These are phyloP conservation scores for Pholiota adiposa DNA, from an alignment of 1,284 basidiomycete genomes.

Conservation along the genomic window DNA sequence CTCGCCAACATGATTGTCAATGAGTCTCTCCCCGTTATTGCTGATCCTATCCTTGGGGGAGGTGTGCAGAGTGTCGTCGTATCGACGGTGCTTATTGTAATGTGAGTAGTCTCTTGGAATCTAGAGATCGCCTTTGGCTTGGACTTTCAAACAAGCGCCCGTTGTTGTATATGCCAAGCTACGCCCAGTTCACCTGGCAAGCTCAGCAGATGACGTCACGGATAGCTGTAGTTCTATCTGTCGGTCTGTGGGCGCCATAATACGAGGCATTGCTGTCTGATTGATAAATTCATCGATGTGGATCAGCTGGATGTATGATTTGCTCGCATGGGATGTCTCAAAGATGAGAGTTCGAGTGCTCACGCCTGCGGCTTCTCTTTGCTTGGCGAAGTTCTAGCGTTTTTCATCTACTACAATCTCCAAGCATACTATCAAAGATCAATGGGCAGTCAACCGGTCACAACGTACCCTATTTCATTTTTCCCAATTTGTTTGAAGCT, in stretches of 20 bases:
- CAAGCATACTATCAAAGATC: no score
- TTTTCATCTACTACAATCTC: no score
- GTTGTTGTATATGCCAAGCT: neutral
- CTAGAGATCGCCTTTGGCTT: neutral
- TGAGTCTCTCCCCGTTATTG: constrained; percentile 90
- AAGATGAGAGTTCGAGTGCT: no score
- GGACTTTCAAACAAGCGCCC: neutral
- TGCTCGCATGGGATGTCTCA: no score
- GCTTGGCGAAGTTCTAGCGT: no score
- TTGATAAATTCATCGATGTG: neutral
- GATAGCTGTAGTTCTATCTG: no score
- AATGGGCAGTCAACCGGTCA: no score
- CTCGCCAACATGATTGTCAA: constrained; percentile 91
- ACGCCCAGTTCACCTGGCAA: neutral
- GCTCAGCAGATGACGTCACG: constrained; percentile 38
- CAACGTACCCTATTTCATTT: no score
- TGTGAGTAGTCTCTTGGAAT: constrained; percentile 53
- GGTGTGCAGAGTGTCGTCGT: constrained; percentile 82
- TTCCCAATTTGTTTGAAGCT: no score
- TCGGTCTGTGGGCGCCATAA: neutral
- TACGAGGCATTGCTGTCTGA: neutral
- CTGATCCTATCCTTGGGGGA: constrained; percentile 87
- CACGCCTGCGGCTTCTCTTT: no score
- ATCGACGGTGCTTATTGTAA: constrained; percentile 86
- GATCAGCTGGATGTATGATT: no score